Conservation (phyloP, 1,139 yeast species). For the Yamadazyma membranifaciens region DNA sequence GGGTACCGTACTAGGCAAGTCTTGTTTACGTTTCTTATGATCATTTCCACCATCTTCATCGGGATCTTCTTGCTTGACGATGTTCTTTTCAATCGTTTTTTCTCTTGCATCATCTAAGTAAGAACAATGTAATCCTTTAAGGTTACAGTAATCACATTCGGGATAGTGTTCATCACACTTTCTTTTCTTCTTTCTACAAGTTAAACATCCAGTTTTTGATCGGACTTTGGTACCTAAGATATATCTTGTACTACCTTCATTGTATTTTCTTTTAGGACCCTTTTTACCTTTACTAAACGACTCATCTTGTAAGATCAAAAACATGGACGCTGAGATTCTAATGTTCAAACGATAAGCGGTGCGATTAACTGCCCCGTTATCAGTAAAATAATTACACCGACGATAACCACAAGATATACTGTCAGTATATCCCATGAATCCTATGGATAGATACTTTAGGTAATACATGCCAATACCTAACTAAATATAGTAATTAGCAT, state of each 20-base stretch:
- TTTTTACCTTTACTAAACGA: conserved; percentile 9
- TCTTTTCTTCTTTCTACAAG: conserved; percentile 20
- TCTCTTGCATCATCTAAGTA: conserved; percentile 5
- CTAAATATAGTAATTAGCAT: too few relatives aligned
- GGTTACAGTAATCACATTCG: conserved; percentile 22
- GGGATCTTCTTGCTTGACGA: not conserved
- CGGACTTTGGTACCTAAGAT: conserved; percentile 16
- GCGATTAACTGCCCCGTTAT: too few relatives aligned
- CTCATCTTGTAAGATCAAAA: conserved; percentile 14
- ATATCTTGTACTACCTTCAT: conserved; percentile 6
- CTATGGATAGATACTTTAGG: too few relatives aligned
- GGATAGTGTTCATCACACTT: conserved; percentile 31
- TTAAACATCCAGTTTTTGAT: conserved; percentile 20
- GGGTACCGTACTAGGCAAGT: not conserved
- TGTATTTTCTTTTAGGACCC: conserved; percentile 9
- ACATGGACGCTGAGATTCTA: too few relatives aligned
- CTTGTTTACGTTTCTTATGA: not conserved
- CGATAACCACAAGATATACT: too few relatives aligned
- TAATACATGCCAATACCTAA: too few relatives aligned
- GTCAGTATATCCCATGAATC: too few relatives aligned
- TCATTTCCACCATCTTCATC: not conserved
- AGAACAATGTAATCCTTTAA: conserved; percentile 20
- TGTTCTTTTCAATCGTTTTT: not conserved
- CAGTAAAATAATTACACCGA: too few relatives aligned
- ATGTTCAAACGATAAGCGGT: too few relatives aligned